A percentile compares a stretch with the other conserved stretches of the same genome.
Conservation (phyloP, 257 asterid genomes). For the Vinca minor region DNA sequence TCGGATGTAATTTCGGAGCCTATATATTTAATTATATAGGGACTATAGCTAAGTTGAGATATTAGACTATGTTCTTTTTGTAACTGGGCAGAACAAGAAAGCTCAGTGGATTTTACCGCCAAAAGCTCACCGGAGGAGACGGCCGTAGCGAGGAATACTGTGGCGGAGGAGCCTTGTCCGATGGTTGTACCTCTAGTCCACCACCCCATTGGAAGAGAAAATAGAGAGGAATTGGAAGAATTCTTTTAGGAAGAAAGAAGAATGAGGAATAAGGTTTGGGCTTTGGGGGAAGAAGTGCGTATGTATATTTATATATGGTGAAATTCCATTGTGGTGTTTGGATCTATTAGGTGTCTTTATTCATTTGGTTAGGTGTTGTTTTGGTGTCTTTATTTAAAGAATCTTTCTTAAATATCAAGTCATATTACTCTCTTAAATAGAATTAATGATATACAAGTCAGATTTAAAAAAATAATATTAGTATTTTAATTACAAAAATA, state of each 20-base stretch:
- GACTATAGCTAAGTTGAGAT: conserved; percentile 60
- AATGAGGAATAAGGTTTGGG: neutral
- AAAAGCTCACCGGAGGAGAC: conserved; percentile 34
- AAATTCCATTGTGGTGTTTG: conserved; percentile 7
- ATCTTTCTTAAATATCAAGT: conserved; percentile 22
- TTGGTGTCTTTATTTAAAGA: conserved; percentile 28
- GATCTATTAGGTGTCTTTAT: conserved; percentile 20
- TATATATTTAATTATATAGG: conserved; percentile 39
- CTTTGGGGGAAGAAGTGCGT: neutral
- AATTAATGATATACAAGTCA: too few relatives aligned
- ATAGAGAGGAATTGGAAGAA: conserved; percentile 2
- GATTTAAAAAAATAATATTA: too few relatives aligned
- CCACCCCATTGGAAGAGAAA: conserved; percentile 33
- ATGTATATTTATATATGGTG: conserved; percentile 22
- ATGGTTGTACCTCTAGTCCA: conserved; percentile 75
- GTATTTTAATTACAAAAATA: too few relatives aligned
- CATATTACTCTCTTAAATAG: conserved; percentile 19
- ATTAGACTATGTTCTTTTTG: conserved; percentile 42
- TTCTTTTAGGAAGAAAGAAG: neutral
- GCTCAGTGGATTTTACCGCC: conserved; percentile 64
- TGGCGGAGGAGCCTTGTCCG: conserved; percentile 77
- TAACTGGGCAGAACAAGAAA: conserved; percentile 32
- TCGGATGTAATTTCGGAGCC: conserved; percentile 47
- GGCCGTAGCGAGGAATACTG: conserved; percentile 52
- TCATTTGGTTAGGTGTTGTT: conserved; percentile 28